phyloP scores from a whole-genome alignment of 192 early-diverging fungal species.

The Radiomyces spectabilis region DNA sequence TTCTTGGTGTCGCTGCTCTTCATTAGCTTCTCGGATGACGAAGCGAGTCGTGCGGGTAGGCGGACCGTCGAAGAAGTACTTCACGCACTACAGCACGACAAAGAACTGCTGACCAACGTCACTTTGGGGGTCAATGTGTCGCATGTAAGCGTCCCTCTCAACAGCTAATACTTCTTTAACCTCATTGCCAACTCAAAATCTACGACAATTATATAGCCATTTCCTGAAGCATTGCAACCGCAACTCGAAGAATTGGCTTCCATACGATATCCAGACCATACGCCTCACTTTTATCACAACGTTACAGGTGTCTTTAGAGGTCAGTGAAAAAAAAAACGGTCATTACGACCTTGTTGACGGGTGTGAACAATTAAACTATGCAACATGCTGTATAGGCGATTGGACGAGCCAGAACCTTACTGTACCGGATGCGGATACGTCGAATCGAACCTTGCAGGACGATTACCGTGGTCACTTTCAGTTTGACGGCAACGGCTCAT shows the following conservation, averaged over 20 bases:
- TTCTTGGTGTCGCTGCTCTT: constrained; percentile 36
- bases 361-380: too few species aligned
- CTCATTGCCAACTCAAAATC: not conserved
- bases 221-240: constrained; percentile 11
- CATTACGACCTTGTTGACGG: too few species aligned
- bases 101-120: constrained; percentile 25
- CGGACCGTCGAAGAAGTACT: constrained; percentile 22
- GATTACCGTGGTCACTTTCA: constrained; percentile 9
- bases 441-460: constrained; percentile 11
- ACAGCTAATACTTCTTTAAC: not conserved
- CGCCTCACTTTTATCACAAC: constrained; percentile 40
- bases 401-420: constrained; percentile 15
- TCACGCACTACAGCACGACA: constrained; percentile 23
- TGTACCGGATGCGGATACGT: not conserved
- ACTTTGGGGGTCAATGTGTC: constrained; percentile 36
- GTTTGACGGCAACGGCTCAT: constrained; percentile 15
- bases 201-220: constrained; percentile 16
- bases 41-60: constrained; percentile 5
- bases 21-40: constrained; percentile 35
- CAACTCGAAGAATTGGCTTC: constrained; percentile 13
- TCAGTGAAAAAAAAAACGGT: not conserved
- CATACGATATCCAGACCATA: not conserved
- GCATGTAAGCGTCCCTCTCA: constrained; percentile 24
- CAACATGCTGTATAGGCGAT: too few species aligned
- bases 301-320: constrained; percentile 46